Base-by-base conservation (phyloP, 345 rosid species). In the Gossypioides kirkii region DNA sequence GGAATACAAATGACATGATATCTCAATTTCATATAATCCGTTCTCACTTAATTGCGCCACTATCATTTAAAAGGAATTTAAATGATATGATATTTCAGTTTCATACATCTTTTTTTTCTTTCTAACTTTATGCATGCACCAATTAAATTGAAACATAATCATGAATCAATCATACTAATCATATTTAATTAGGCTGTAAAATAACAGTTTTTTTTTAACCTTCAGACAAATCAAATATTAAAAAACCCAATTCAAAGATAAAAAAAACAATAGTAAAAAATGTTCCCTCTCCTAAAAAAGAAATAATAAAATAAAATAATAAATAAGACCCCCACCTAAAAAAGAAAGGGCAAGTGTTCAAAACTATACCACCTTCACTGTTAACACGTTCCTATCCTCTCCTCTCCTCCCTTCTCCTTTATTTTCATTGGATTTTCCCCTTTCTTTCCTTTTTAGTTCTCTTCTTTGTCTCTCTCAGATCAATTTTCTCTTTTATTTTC, bases 341-440 rank as follows among this genome's bases (percentile, higher is more conserved):
- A 70, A 72, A 54, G 78, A 74, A 79, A 74, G 64, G 79, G 82
- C 85, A 87, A 80, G 82, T 85, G 85, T 76, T 76, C 63, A 60
- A 32, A 32, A 72, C 72, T 78, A 77, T 61, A 73, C 64, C 54
- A 23, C 76, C 73, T 81, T 76, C 76, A 79, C 76, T 59, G 76
- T 76, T 82, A 72, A 81, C 90, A 76, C 80, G 84, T 83, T 79
- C 75, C 76, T 18, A 50, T 79, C 82, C 70, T 72, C 38, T 32
- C 38, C 76, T 18, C 43, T 79, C 82, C 70, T 72, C 38, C 5
- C 38, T 32, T 28, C 36, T 4, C 5, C 71, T 77, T 79, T 72
- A 54, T 54, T 45, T 22, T 1, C 8, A 2, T 16, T 61, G 10
- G 6, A 13, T 25, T 17, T 16, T 67, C 5, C 38, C 38, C 65